Evolutionary conservation across 2,329 filamentous ascomycete genomes (phyloP), one percentile per base, ranked within the genome.

Genomic region (Tolypocladium tropicale): DNA sequence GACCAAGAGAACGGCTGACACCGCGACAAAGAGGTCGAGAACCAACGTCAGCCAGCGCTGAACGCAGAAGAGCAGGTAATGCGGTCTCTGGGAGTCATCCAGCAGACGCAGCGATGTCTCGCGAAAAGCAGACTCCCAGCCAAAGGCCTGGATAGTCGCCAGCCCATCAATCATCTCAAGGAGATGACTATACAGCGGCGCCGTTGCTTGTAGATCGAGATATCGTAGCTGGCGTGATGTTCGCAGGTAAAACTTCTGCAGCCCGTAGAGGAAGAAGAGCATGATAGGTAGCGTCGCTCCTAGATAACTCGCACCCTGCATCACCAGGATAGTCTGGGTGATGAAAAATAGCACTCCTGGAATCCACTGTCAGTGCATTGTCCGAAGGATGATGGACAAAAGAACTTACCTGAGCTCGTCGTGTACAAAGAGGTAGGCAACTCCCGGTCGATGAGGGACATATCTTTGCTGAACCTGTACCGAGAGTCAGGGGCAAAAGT

Each of bases 1-100:
- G 0, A 64, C 59, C 9, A 67, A 60, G 1, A 62, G 34, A 10
- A 66, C 56, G 0, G 63, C 63, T 1, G 61, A 51, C 1, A 54
- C 55, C 7, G 59, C 60, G 21, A 67, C 62, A 2, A 78, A 64
- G 30, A 79, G 63, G 56, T 79, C 76, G 4, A 82, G 62, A 0
- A 76, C 74, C 1, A 81, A 64, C 0, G 67, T 74, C 0, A 81
- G 68, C 79, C 79, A 82, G 30, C 74, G 68, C 60, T 82, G 79
- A 18, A 81, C 70, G 16, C 72, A 73, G 52, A 70, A 74, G 7
- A 82, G 69, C 1, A 80, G 69, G 57, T 82, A 82, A 50, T 74
- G 77, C 1, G 79, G 78, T 28, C 70, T 67, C 57, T 82, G 79
- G 0, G 77, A 79, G 14, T 64, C 61, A 57, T 81, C 74, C 1